Base-by-base conservation (phyloP, 2,329 filamentous ascomycete species). In the Colletotrichum sojae region DNA sequence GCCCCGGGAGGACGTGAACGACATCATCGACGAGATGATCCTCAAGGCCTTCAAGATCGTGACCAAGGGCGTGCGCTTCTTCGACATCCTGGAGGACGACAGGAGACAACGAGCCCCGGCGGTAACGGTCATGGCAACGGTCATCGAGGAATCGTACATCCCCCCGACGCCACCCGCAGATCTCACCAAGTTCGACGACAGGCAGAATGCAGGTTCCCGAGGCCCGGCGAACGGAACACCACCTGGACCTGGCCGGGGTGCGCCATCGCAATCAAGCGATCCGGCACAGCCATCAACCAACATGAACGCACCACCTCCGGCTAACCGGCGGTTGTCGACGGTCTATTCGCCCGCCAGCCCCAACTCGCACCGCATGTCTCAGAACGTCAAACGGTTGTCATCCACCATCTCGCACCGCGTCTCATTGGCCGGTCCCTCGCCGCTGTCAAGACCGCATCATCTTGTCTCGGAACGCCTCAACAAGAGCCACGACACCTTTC, bases 11-110 rank as follows among this genome's bases (percentile, higher is more conserved):
- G 86, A 89, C 53, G 84, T 92, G 13, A 94, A 94, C 75, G 89
- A 92, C 74, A 89, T 95, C 66, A 89, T 98, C 66, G 95, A 98
- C 76, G 93, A 97, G 78, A 94, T 98, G 89, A 92, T 98, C 25
- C 83, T 97, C 61, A 96, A 95, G 79, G 95, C 95, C 0, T 98
- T 97, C 83, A 94, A 93, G 77, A 94, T 98, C 60, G 93, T 97
- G n/a, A 95, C 91, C 55, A 91, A 95, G 75, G 94, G 93, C 15
- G 94, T 98, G 27, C 88, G 92, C 52, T 98, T 99, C 76, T 86
- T 97, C 49, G 96, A 99, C 74, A 87, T 95, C 2, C 91, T 96
- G 83, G 91, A 93, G 45, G 92, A 90, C 16, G 88, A 91, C 73
- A 80, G 84, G 54, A 82, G 83, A 67, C 77, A 81, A 48, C 83